Conservation (phyloP, 75 land plant species). For the Pseudotsuga menziesii region DNA sequence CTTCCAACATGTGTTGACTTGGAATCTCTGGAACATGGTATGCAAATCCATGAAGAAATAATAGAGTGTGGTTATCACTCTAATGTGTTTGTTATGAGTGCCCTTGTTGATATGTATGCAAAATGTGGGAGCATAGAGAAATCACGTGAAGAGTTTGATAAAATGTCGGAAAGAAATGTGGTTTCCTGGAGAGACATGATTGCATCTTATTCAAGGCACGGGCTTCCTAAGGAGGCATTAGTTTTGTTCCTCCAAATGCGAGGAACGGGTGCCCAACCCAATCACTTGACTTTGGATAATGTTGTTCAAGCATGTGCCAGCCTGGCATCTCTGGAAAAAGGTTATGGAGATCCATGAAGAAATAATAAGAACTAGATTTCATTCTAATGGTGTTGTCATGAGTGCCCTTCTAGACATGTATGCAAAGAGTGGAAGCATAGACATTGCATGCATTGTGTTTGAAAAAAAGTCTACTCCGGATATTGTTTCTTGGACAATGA, state of each 20-base stretch:
- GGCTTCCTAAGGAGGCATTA: slow-evolving; percentile 6
- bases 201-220: slow-evolving; percentile 25
- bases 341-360: slow-evolving; percentile 14
- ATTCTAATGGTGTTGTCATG: not conserved
- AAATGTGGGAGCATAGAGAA: slow-evolving; percentile 31
- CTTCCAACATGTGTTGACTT: slow-evolving; percentile 28
- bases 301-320: slow-evolving; percentile 14
- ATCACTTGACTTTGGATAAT: slow-evolving; percentile 10
- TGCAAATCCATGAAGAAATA: slow-evolving; percentile 19
- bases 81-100: slow-evolving; percentile 23
- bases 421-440: slow-evolving; percentile 16
- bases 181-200: slow-evolving; percentile 36
- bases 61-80: slow-evolving; percentile 16
- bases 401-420: slow-evolving; percentile 23
- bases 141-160: slow-evolving; percentile 14
- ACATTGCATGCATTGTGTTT: slow-evolving; percentile 6
- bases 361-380: not conserved
- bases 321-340: slow-evolving; percentile 6
- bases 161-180: slow-evolving; percentile 18
- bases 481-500: slow-evolving; percentile 12
- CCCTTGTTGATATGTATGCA: slow-evolving; percentile 39
- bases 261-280: not conserved
- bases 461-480: slow-evolving; percentile 6
- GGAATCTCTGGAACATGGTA: slow-evolving; percentile 14
- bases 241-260: slow-evolving; percentile 8